A percentile compares a stretch with the other conserved stretches of the same genome.
phyloP scores from a whole-genome alignment of 805 yeast species.

The Yamadazyma phyllophila region DNA sequence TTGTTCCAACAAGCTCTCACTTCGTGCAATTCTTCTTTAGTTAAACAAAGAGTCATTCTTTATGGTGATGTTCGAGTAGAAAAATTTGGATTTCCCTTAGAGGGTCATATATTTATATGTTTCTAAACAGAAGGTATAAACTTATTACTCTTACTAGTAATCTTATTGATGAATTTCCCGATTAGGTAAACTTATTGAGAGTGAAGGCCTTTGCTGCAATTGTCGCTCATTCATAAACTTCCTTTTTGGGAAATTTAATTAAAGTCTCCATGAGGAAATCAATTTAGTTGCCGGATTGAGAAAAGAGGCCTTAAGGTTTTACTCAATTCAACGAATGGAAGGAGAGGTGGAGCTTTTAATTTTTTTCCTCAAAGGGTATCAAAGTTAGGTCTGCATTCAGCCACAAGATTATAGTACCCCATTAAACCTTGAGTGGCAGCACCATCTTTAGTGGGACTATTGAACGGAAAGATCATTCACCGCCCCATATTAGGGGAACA shows the following conservation, averaged over 20 bases:
- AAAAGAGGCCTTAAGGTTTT: background rate
- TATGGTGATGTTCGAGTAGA: background rate
- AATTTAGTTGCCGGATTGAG: conserved; percentile 4
- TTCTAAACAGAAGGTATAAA: background rate
- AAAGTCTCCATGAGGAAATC: conserved; percentile 5
- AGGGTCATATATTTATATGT: conserved; percentile 3
- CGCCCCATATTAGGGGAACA: no score
- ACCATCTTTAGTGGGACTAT: no score
- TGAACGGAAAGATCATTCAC: no score
- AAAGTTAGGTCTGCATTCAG: background rate
- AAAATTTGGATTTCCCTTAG: background rate
- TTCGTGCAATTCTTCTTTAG: conserved; percentile 10
- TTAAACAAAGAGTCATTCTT: conserved; percentile 14
- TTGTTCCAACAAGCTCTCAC: conserved; percentile 35
- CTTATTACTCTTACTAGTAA: conserved; percentile 6
- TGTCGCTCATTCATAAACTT: background rate
- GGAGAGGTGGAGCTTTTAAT: conserved; percentile 1
- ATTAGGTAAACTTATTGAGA: conserved; percentile 6
- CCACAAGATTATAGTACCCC: no score
- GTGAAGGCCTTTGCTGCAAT: conserved; percentile 2
- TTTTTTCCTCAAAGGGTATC: background rate
- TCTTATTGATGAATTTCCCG: conserved; percentile 9
- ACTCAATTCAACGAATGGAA: background rate
- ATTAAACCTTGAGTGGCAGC: no score
- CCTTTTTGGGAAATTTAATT: conserved; percentile 11